Base-by-base conservation (phyloP, 2,329 filamentous ascomycete genomes). In the Xylariaceae sp. region DNA sequence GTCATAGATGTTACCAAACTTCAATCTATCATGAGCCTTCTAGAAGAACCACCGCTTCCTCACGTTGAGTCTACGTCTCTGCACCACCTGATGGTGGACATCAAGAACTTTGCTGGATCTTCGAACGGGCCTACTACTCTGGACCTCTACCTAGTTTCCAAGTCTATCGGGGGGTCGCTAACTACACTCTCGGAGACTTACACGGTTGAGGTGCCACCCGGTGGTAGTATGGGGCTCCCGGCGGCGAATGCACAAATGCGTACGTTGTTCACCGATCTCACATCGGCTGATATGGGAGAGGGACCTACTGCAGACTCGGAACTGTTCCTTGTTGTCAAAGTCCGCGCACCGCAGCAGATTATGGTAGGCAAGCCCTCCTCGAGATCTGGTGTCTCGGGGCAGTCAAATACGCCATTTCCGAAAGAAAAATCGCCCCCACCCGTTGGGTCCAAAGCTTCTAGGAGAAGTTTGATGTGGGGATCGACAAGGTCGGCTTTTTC, bases 11-110 rank as follows among this genome's bases (percentile, higher is more conserved):
- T 96, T 61, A 92, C 92, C 6, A 90, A 85, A 67, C 76, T 97
- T 53, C 95, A 99, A 74, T 95, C 94, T 4, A 83, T 92, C 67
- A 99, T 99, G 94, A 95, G 91, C 70, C 80, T 97, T 64, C 77
- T 99, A 43, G 87, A 96, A 54, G 87, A 89, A 62, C 83, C 86
- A n/a, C 92, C 91, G 0, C 80, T 82, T 18, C 77, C 82, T 3
- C 75, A 81, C 9, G 72, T 82, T 15, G 91, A 90, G 62, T 79
- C 86, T 47, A 85, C 83, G 1, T 78, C 88, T 34, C 74, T 95
- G 49, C 88, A 96, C 67, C 87, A 97, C 63, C 72, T 95, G 5
- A 77, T 95, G 54, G 80, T 96, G 29, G 90, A 95, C 63, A 80
- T 97, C 56, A 92, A 88, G 65, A 86, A 87, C 8, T 87, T 96